Percentiles rank a stretch among this genome's conserved stretches.
phyloP scores from a whole-genome alignment of 139 green algal genomes.

The Chlorella sp. region DNA sequence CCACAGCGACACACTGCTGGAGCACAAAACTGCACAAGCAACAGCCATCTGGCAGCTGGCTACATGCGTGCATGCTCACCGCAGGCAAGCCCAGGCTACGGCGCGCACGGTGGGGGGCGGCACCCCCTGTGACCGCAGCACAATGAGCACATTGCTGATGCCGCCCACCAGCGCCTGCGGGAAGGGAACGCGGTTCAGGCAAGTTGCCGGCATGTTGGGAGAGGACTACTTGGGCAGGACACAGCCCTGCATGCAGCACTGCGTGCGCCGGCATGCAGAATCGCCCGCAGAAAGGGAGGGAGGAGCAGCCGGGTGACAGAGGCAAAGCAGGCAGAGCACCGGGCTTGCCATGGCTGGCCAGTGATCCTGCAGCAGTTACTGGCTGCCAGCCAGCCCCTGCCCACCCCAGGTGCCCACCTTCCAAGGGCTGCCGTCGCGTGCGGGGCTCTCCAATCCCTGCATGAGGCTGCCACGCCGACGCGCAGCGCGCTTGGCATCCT shows the following conservation, averaged over 20 bases:
- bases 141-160: slow-evolving; percentile 59
- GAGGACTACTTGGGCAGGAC: too few relatives aligned
- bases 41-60: too few relatives aligned
- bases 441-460: neutral
- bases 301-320: too few relatives aligned
- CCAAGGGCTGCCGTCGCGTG: neutral
- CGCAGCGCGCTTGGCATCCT: slow-evolving; percentile 59
- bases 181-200: neutral
- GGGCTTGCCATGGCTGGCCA: neutral
- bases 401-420: neutral
- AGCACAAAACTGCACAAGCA: too few relatives aligned
- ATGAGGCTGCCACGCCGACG: slow-evolving; percentile 19
- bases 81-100: slow-evolving; percentile 53
- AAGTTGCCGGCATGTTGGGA: neutral
- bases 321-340: neutral
- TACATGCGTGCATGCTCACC: neutral
- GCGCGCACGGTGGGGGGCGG: slow-evolving; percentile 50
- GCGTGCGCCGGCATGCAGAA: too few relatives aligned
- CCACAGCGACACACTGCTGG: too few relatives aligned
- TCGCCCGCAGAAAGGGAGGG: neutral
- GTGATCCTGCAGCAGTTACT: neutral
- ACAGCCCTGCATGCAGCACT: neutral
- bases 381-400: neutral
- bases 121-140: slow-evolving; percentile 50
- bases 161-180: slow-evolving; percentile 55